Percentiles rank a stretch among this genome's conserved stretches.
phyloP scores from a whole-genome alignment of 441 rosid species.

The Flueggea neowawraea region DNA sequence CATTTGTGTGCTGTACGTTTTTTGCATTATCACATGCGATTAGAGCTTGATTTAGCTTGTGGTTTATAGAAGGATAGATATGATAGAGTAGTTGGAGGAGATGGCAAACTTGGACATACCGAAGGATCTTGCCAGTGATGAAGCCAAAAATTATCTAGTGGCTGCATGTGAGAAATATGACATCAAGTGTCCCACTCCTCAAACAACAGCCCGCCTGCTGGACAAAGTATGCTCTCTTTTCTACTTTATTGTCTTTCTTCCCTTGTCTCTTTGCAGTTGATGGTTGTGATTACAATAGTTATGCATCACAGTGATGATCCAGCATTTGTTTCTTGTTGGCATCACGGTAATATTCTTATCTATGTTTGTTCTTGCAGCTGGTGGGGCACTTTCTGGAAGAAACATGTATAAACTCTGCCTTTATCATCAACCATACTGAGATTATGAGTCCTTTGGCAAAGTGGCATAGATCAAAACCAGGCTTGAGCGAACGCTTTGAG shows the following conservation, averaged over 20 bases:
- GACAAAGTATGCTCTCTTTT: constrained; percentile 52
- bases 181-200: constrained; percentile 82
- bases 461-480: constrained; percentile 72
- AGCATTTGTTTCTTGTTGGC: background rate
- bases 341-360: constrained; percentile 1
- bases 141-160: constrained; percentile 58
- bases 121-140: constrained; percentile 65
- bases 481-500: constrained; percentile 82
- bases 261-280: constrained; percentile 3
- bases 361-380: constrained; percentile 40
- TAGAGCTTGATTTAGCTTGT: constrained; percentile 3
- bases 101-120: constrained; percentile 73
- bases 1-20: no score
- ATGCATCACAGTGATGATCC: no score
- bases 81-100: constrained; percentile 79
- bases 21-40: background rate
- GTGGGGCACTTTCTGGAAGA: constrained; percentile 89
- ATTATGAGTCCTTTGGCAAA: constrained; percentile 96
- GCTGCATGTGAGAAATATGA: constrained; percentile 67
- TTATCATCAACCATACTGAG: constrained; percentile 89
- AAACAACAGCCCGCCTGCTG: constrained; percentile 68
- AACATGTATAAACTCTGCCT: constrained; percentile 80
- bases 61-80: constrained; percentile 64
- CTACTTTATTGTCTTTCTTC: background rate
- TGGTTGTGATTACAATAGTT: background rate